A percentile compares a stretch with the other conserved stretches of the same genome.
Evolutionary conservation across 305 asterid species (phyloP).

Genomic region (Rubia occidens): DNA sequence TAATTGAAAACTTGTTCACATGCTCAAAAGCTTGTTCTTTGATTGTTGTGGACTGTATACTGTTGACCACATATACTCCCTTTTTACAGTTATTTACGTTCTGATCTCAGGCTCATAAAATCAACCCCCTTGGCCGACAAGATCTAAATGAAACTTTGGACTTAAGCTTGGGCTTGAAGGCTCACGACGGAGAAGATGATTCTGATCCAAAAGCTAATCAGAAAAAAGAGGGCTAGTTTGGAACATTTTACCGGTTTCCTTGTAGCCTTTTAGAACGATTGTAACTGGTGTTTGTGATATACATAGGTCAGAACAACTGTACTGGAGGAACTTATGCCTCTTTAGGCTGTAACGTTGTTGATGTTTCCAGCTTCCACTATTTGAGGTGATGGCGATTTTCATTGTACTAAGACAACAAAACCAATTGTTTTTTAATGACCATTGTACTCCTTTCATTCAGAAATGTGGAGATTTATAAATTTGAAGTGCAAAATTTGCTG

Average conservation of each 20-base stretch:
- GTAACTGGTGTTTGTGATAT: background rate
- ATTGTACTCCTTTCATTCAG: constrained; percentile 1
- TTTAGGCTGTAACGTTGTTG: constrained; percentile 9
- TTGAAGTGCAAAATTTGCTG: background rate
- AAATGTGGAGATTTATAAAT: background rate
- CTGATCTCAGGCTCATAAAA: constrained; percentile 32
- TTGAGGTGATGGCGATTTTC: constrained; percentile 14
- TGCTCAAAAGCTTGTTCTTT: constrained; percentile 2
- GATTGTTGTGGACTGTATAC: background rate
- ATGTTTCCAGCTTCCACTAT: constrained; percentile 16
- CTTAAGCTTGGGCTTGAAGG: constrained; percentile 66
- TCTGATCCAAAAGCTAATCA: constrained; percentile 34
- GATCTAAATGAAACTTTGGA: constrained; percentile 74
- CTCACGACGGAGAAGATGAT: constrained; percentile 39
- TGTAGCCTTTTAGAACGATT: background rate
- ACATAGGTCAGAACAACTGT: constrained; percentile 2
- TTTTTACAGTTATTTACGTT: background rate
- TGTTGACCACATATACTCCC: too few species aligned
- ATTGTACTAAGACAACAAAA: background rate
- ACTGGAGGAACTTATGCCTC: constrained; percentile 2
- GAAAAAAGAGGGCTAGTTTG: constrained; percentile 27
- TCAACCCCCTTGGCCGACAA: constrained; percentile 37
- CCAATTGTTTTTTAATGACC: constrained; percentile 5
- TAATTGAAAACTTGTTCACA: constrained; percentile 21
- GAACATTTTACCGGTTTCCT: background rate